These are phyloP conservation scores for Euclidium syriacum DNA, from an alignment of 345 rosid species.

Conservation along the genomic window DNA sequence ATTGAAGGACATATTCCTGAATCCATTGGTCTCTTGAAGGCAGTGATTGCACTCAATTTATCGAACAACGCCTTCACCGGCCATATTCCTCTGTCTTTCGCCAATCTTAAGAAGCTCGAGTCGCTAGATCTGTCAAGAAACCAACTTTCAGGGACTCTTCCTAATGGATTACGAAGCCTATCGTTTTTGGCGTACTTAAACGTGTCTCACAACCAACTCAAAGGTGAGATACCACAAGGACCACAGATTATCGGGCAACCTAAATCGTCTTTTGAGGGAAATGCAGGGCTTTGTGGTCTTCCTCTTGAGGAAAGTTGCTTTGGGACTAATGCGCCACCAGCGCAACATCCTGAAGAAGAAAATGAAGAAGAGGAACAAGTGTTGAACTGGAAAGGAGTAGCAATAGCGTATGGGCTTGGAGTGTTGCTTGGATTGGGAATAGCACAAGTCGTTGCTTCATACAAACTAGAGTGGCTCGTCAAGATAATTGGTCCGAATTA, in stretches of 20 bases:
- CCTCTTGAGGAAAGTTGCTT: background rate
- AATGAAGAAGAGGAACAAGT: background rate
- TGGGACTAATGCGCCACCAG: background rate
- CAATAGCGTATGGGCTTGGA: constrained; percentile 5
- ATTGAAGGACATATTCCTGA: constrained; percentile 3
- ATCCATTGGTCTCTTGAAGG: background rate
- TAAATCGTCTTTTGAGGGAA: background rate
- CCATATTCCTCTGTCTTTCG: background rate
- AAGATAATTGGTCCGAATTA: background rate
- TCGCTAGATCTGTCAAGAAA: constrained; percentile 4
- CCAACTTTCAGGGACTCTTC: constrained; percentile 5
- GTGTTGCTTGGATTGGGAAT: background rate
- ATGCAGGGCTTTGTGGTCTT: constrained; percentile 3
- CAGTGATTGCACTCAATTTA: constrained; percentile 6
- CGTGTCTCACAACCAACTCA: constrained; percentile 1
- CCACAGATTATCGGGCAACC: constrained; percentile 1
- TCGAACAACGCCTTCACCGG: constrained; percentile 7
- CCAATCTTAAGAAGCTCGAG: background rate
- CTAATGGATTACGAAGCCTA: background rate
- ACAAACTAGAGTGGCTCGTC: background rate
- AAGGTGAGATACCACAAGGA: constrained; percentile 7
- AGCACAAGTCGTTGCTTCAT: background rate
- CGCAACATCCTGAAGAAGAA: background rate
- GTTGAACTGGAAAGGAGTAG: constrained; percentile 8
- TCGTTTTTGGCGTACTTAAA: constrained; percentile 3